Evolutionary conservation across 1,284 basidiomycete genomes (phyloP).

Genomic region (Macrocybe sp.): DNA sequence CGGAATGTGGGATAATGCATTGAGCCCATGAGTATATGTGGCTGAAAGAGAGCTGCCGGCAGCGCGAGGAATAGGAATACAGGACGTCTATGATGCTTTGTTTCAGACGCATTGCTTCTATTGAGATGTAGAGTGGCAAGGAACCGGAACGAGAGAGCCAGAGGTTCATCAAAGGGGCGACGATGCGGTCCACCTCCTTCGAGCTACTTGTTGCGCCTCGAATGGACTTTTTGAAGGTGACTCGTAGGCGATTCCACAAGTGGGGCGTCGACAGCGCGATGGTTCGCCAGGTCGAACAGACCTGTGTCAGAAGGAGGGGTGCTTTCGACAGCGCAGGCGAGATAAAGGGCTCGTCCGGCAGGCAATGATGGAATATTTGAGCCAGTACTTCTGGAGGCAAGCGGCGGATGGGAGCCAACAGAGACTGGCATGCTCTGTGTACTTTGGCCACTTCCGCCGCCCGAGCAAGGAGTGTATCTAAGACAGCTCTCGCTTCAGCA

Average conservation of each 20-base stretch:
- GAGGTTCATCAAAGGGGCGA: neutral
- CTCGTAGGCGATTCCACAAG: constrained; percentile 18
- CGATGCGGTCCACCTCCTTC: neutral
- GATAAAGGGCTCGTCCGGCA: constrained; percentile 22
- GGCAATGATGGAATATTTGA: constrained; percentile 32
- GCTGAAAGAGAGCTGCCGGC: constrained; percentile 4
- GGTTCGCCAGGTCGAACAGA: constrained; percentile 24
- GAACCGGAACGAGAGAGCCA: constrained; percentile 7
- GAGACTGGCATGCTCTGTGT: constrained; percentile 7
- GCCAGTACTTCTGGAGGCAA: constrained; percentile 33
- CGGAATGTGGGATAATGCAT: neutral
- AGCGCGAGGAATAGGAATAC: constrained; percentile 1
- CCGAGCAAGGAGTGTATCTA: constrained; percentile 3
- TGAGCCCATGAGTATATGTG: constrained; percentile 1
- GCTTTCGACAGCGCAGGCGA: constrained; percentile 19
- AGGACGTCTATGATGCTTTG: constrained; percentile 3
- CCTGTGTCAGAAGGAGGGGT: constrained; percentile 22
- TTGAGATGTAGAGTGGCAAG: constrained; percentile 6
- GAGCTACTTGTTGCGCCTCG: neutral
- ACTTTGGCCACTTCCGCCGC: neutral
- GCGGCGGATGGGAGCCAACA: constrained; percentile 22
- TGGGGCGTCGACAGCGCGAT: constrained; percentile 22
- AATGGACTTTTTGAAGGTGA: neutral
- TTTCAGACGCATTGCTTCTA: constrained; percentile 1
- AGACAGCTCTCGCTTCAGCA: constrained; percentile 3